Base-by-base conservation (phyloP, 1,139 yeast genomes). In the Chernovozyma aurita region DNA sequence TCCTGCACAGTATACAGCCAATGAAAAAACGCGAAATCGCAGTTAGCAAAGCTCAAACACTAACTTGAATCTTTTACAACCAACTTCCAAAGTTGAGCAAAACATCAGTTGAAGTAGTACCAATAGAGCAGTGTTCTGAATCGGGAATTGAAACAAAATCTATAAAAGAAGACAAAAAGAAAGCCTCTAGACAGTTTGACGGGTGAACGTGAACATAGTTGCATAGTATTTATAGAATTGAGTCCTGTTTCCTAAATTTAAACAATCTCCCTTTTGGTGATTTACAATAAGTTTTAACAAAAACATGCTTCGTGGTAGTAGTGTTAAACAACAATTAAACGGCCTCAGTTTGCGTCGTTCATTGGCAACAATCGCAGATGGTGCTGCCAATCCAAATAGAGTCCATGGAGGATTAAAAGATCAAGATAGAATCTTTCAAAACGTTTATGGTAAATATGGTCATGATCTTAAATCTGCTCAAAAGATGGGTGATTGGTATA, bases 401-500 rank as follows among this genome's bases (percentile, higher is more conserved):
- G 63, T 70, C 18, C 80, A 83, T 51, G 95, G 95, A 24, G 90
- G 88, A 11, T 73, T 85, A 46, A 73, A 73, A 50, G 95, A 85
- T 63, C 80, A 77, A 57, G 95, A 85, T 63, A 80, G 95, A 52
- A 85, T 85, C 48, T 85, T 85, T 61, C 95, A 85, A 63, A 85
- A 85, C 59, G 70, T 85, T 31, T 84, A 85, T 59, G 80, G 79
- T 33, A 78, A 72, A 42, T 82, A 80, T 58, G 90, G 95, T 33
- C 75, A 71, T 53, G 92, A 84, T 53, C 66, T 85, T 50, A 80
- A 82, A 60, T 69, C 82, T 8, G 83, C 94, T 31, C 72, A 73
- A 67, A 76, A 75, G 53, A 81, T 83, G 78, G 95, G 95, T 35
- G 95, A 85, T 60, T 85, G 95, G 95, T 70, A 85, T 65, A 85